A percentile compares a stretch with the other conserved stretches of the same genome.
Conservation (phyloP, 1,139 yeast genomes). For the Casaregolazyma suthepensis region DNA sequence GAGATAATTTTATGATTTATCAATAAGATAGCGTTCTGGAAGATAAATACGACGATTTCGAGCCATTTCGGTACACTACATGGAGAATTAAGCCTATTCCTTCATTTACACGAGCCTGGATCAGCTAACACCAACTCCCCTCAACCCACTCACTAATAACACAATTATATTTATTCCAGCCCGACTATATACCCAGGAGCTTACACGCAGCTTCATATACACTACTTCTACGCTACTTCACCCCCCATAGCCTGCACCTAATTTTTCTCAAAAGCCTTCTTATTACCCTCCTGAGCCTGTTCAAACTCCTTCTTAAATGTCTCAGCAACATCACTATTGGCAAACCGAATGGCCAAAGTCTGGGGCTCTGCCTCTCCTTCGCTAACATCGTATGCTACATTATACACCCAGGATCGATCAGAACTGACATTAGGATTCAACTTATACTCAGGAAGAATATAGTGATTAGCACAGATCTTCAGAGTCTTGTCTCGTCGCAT, state of each 20-base stretch:
- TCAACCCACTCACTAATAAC: no score
- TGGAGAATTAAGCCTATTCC: no score
- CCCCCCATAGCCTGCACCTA: not conserved
- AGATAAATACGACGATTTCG: not conserved
- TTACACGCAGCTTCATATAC: not conserved
- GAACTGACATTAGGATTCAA: constrained; percentile 93
- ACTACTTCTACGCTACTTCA: not conserved
- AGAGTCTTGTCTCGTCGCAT: constrained; percentile 99
- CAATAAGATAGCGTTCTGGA: not conserved
- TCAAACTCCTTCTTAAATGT: constrained; percentile 90
- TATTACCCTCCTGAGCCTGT: constrained; percentile 65
- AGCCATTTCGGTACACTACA: not conserved
- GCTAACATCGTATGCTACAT: constrained; percentile 87
- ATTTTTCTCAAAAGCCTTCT: constrained; percentile 29
- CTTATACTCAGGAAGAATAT: constrained; percentile 75
- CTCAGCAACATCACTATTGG: constrained; percentile 95
- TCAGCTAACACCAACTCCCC: no score
- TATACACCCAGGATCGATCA: constrained; percentile 97
- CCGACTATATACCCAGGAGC: not conserved
- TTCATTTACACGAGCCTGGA: not conserved
- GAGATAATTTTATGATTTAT: not conserved
- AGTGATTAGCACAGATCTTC: constrained; percentile 96
- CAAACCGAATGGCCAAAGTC: constrained; percentile 95
- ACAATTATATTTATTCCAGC: not conserved
- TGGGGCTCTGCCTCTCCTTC: constrained; percentile 96